Percentiles rank a stretch among this genome's conserved stretches.
Evolutionary conservation across 2,329 filamentous ascomycete species (phyloP).

Genomic region (Truncatella angustata): DNA sequence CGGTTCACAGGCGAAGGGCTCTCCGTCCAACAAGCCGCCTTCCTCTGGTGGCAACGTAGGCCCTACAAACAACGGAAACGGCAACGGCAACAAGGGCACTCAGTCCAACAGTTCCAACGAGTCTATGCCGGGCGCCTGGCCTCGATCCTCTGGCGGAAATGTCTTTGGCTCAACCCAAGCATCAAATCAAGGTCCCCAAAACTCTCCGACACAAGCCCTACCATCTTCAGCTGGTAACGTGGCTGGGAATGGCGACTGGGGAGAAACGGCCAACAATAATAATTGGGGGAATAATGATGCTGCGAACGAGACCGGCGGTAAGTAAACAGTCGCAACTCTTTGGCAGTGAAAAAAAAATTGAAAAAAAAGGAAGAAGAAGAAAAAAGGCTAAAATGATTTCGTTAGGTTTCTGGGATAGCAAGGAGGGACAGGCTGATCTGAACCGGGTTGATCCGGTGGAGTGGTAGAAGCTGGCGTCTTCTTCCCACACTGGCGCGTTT

Average conservation of each 20-base stretch:
- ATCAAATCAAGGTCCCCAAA: not conserved
- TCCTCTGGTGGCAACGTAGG: not conserved
- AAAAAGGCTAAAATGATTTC: too few relatives aligned
- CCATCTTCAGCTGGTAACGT: slow-evolving; percentile 10
- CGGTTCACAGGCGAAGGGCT: not conserved
- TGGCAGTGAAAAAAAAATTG: too few relatives aligned
- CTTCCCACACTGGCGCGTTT: too few relatives aligned
- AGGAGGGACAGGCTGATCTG: slow-evolving; percentile 4
- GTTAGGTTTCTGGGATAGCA: slow-evolving; percentile 6
- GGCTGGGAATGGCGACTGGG: slow-evolving; percentile 2
- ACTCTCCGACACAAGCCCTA: not conserved
- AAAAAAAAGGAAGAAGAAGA: too few relatives aligned
- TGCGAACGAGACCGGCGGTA: not conserved
- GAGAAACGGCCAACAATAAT: not conserved
- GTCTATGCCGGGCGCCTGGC: slow-evolving; percentile 6
- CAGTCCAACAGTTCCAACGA: not conserved
- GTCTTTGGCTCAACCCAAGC: not conserved
- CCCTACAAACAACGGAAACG: not conserved
- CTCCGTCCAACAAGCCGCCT: not conserved
- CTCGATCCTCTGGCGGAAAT: not conserved
- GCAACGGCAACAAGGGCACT: not conserved
- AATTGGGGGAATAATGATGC: not conserved
- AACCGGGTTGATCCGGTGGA: not conserved
- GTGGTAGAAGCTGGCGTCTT: too few relatives aligned
- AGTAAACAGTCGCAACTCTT: too few relatives aligned